Base-by-base conservation (phyloP, 2,329 filamentous ascomycete species). In the Talaromyces sp. region DNA sequence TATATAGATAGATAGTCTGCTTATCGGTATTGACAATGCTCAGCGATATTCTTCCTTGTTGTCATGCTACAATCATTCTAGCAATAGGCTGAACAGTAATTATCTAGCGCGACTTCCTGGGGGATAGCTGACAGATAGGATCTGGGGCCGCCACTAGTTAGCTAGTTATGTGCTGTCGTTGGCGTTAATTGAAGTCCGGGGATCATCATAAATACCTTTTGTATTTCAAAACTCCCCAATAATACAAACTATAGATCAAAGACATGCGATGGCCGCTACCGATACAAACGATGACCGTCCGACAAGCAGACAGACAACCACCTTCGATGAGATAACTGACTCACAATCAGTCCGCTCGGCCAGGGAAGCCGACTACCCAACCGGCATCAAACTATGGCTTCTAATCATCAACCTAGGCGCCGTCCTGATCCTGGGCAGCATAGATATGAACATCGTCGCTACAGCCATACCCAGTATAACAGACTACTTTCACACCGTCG, bases 401-500 rank as follows among this genome's bases (percentile, higher is more conserved):
- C 34, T 61, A 7, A 65, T 69, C 53, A 27, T 63, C 31, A 64
- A 61, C 27, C 60, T 70, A 8, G 65, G 59, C 43, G 40, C 69
- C 19, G 64, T 67, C 13, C 54, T 68, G 31, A 67, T 70, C 43
- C 58, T 72, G 11, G 59, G 66, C 6, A 70, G 71, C 10, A 64
- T 74, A 8, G 71, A 74, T 51, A 56, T 67, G 53, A 85, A 84
- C 1, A 86, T 86, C 69, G 79, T 87, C 53, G 83, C 85, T 0
- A 86, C 85, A 11, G 84, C 85, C 1, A 70, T 87, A 0, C 85
- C 85, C 0, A 85, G 83, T 5, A 87, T 87, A 61, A 78, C 79
- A 31, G 77, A 80, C 68, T 75, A 84, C 31, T 85, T 86, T 71
- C 74, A 84, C 22, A 83, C 82, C 5, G 76, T 79, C 3, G 72